Percentiles rank a stretch among this genome's conserved stretches.
These are phyloP conservation scores for Neurospora sp. DNA, from an alignment of 495 filamentous ascomycete genomes.

Conservation along the genomic window DNA sequence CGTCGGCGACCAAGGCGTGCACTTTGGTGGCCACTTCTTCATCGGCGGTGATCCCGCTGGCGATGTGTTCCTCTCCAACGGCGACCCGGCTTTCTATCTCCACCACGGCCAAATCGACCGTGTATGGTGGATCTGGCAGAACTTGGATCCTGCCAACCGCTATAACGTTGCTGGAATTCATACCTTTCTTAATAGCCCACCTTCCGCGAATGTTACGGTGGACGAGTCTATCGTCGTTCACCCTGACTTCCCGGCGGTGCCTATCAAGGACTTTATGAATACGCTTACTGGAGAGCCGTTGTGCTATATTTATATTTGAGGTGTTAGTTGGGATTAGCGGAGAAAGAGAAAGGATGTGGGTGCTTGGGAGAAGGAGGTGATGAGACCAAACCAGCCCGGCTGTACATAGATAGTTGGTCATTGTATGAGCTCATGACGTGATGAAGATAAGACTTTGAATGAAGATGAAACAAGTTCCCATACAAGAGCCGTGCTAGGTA, in stretches of 20 bases:
- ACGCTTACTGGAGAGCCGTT: conserved; percentile 13
- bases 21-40: conserved; percentile 31
- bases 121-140: conserved; percentile 65
- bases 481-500: background rate
- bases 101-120: conserved; percentile 65
- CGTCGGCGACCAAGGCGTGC: conserved; percentile 23
- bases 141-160: conserved; percentile 27
- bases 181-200: conserved; percentile 35
- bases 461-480: background rate
- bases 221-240: conserved; percentile 11
- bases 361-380: background rate
- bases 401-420: background rate
- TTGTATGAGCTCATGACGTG: background rate
- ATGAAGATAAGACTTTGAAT: background rate
- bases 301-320: conserved; percentile 16
- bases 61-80: conserved; percentile 52
- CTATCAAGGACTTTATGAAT: conserved; percentile 8
- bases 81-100: conserved; percentile 60
- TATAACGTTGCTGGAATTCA: conserved; percentile 32
- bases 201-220: conserved; percentile 15
- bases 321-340: background rate
- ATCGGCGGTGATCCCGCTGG: conserved; percentile 27
- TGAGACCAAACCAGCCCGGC: background rate
- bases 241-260: conserved; percentile 9
- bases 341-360: background rate